Evolutionary conservation across 1,284 basidiomycete genomes (phyloP).

Genomic region (Pseudozyma thailandica): DNA sequence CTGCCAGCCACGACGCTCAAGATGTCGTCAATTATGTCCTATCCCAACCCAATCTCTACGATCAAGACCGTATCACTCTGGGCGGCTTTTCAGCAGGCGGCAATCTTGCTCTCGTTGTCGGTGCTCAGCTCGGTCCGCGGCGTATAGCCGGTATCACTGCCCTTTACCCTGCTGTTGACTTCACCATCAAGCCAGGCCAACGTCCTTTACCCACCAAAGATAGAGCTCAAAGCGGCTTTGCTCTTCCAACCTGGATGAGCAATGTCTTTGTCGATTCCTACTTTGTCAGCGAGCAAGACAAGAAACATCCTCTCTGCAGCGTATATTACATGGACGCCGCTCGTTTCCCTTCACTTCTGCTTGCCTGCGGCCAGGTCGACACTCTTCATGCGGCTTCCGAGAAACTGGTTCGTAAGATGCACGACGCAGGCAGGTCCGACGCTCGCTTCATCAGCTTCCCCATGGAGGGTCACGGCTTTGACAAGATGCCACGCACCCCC

Average conservation of each 20-base stretch:
- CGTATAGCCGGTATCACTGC: slow-evolving; percentile 46
- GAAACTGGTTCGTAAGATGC: slow-evolving; percentile 46
- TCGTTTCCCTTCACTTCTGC: slow-evolving; percentile 42
- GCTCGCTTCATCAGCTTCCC: slow-evolving; percentile 44
- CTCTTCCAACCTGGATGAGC: slow-evolving; percentile 44
- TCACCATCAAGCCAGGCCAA: slow-evolving; percentile 29
- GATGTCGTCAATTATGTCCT: slow-evolving; percentile 48
- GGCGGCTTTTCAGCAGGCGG: slow-evolving; percentile 62
- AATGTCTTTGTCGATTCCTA: slow-evolving; percentile 51
- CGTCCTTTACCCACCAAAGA: slow-evolving; percentile 21
- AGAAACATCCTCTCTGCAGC: slow-evolving; percentile 43
- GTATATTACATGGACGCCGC: slow-evolving; percentile 34
- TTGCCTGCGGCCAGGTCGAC: slow-evolving; percentile 54
- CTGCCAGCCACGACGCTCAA: slow-evolving; percentile 44
- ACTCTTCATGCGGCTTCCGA: slow-evolving; percentile 51
- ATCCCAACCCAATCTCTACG: slow-evolving; percentile 38
- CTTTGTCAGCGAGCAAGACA: slow-evolving; percentile 36
- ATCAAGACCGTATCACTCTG: slow-evolving; percentile 42
- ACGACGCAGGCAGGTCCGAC: slow-evolving; percentile 32
- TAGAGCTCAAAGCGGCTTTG: slow-evolving; percentile 39
- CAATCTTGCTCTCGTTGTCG: slow-evolving; percentile 53
- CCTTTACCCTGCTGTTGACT: slow-evolving; percentile 51
- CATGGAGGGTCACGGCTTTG: slow-evolving; percentile 61
- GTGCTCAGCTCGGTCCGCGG: slow-evolving; percentile 36
- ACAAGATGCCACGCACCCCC: slow-evolving; percentile 48